Conservation (phyloP, 768 basidiomycete genomes). For the Suillus americanus region DNA sequence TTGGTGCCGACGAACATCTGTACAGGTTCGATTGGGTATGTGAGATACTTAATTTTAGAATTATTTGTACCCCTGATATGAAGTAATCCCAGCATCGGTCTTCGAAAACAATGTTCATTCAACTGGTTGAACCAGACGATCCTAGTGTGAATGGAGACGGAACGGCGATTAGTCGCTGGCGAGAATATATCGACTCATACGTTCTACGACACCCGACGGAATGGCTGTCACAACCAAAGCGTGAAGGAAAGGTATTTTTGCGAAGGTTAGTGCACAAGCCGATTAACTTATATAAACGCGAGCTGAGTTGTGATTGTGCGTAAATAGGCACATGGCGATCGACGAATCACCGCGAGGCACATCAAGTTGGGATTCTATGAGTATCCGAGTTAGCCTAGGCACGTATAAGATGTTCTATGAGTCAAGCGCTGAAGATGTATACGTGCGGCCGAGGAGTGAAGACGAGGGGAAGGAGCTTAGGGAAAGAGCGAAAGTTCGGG, state of each 20-base stretch:
- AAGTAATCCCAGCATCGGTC: slow-evolving; percentile 47
- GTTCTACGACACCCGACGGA: slow-evolving; percentile 71
- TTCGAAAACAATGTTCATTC: slow-evolving; percentile 55
- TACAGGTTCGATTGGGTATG: slow-evolving; percentile 82
- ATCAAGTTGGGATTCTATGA: slow-evolving; percentile 21
- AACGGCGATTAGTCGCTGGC: slow-evolving; percentile 57
- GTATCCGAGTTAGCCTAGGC: slow-evolving; percentile 55
- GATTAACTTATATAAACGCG: slow-evolving; percentile 11
- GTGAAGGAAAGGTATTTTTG: slow-evolving; percentile 48
- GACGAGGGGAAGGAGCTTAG: slow-evolving; percentile 35
- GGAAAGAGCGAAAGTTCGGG: slow-evolving; percentile 43
- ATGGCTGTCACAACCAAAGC: slow-evolving; percentile 51
- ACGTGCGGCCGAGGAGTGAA: slow-evolving; percentile 38
- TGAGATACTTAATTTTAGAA: slow-evolving; percentile 18
- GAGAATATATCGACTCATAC: slow-evolving; percentile 72
- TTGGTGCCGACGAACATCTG: slow-evolving; percentile 72
- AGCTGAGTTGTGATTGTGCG: slow-evolving; percentile 27
- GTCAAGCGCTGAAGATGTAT: slow-evolving; percentile 57
- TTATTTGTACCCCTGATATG: slow-evolving; percentile 7
- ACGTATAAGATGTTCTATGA: slow-evolving; percentile 74
- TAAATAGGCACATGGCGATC: slow-evolving; percentile 52
- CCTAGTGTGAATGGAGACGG: slow-evolving; percentile 61
- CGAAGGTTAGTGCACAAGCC: slow-evolving; percentile 47
- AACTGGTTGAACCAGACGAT: slow-evolving; percentile 61
- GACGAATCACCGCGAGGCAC: slow-evolving; percentile 23